A percentile compares a stretch with the other conserved stretches of the same genome.
Conservation (phyloP, 2,329 filamentous ascomycete species). For the Botryosphaeria dothidea region DNA sequence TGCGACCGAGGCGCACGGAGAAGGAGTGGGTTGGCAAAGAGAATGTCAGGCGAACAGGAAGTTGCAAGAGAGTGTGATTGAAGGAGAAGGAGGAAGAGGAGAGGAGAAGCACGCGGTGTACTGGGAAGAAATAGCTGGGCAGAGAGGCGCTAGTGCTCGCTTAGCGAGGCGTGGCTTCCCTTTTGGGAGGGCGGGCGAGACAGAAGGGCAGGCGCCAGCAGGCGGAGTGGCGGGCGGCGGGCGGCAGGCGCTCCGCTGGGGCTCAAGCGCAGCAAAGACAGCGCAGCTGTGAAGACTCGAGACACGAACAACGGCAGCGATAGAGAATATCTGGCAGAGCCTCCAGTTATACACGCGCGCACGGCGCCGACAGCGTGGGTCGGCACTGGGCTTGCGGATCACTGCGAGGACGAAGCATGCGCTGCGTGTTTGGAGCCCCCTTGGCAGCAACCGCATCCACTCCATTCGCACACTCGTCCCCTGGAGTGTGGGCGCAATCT, state of each 20-base stretch:
- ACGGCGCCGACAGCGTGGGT: constrained; percentile 5
- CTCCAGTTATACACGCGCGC: constrained; percentile 1
- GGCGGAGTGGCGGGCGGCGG: not conserved
- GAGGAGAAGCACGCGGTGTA: not conserved
- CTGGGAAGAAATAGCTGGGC: not conserved
- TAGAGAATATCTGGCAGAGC: not conserved
- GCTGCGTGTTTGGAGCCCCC: constrained; percentile 8
- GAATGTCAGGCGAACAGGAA: not conserved
- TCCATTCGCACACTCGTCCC: too few relatives aligned
- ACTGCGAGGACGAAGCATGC: constrained; percentile 12
- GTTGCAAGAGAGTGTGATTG: not conserved
- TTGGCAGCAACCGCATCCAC: not conserved
- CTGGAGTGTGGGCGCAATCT: not conserved
- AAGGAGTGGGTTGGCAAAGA: not conserved
- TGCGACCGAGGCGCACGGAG: not conserved
- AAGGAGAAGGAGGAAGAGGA: not conserved
- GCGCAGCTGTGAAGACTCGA: not conserved
- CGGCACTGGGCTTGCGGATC: constrained; percentile 2
- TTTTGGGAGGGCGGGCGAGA: not conserved
- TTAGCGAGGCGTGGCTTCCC: not conserved
- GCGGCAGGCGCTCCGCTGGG: not conserved
- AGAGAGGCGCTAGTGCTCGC: constrained; percentile 1
- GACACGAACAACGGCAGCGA: not conserved
- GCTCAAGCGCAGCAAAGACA: not conserved
- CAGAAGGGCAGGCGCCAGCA: not conserved